Percentiles rank a stretch among this genome's conserved stretches.
These are phyloP conservation scores for Emericellopsis cladophorae DNA, from an alignment of 2,329 filamentous ascomycete genomes.

Conservation along the genomic window DNA sequence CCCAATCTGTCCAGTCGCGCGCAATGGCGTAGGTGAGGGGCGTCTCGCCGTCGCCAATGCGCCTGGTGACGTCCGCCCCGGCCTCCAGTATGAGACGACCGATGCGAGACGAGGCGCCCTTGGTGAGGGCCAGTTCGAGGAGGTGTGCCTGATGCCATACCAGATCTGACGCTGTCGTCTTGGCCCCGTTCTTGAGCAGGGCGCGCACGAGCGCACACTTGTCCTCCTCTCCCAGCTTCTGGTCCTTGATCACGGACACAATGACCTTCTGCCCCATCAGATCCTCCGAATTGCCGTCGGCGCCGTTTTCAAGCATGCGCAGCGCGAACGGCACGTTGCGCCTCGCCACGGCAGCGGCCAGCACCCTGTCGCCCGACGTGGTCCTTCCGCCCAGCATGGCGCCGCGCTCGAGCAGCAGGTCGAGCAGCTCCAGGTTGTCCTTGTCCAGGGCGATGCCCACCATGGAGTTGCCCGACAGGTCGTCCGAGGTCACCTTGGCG, in stretches of 20 bases:
- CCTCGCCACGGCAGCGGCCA: constrained; percentile 18
- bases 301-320: constrained; percentile 18
- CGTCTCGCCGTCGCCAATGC: constrained; percentile 14
- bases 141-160: constrained; percentile 5
- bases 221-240: constrained; percentile 9
- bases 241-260: constrained; percentile 14
- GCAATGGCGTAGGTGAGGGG: constrained; percentile 17
- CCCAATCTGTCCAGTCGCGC: constrained; percentile 9
- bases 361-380: constrained; percentile 16
- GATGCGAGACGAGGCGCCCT: constrained; percentile 5
- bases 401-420: constrained; percentile 19
- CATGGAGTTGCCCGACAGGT: constrained; percentile 16
- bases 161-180: constrained; percentile 13
- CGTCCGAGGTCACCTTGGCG: constrained; percentile 17
- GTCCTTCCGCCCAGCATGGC: constrained; percentile 16
- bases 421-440: constrained; percentile 14
- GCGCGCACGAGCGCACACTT: constrained; percentile 13
- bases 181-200: constrained; percentile 20
- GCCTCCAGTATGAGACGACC: constrained; percentile 14
- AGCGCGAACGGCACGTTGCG: constrained; percentile 16
- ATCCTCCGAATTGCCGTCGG: constrained; percentile 17
- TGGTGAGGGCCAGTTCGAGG: constrained; percentile 1
- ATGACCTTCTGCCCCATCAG: constrained; percentile 17
- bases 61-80: constrained; percentile 10
- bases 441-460: constrained; percentile 15